A percentile compares a stretch with the other conserved stretches of the same genome.
Evolutionary conservation across 306 rosid species (phyloP).

Genomic region (Vigna trinervia): DNA sequence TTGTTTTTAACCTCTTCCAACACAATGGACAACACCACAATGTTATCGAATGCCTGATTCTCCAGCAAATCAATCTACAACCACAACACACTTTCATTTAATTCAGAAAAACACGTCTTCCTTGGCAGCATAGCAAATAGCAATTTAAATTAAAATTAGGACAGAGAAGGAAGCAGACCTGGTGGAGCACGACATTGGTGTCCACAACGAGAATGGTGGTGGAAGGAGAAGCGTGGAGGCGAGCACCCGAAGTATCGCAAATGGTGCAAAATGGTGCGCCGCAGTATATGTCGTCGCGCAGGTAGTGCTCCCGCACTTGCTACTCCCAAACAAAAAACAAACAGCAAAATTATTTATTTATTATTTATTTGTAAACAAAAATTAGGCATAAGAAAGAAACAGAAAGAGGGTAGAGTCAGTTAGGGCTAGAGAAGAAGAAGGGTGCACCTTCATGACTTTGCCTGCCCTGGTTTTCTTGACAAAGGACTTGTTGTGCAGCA

Average conservation of each 20-base stretch:
- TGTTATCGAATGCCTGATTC: slow-evolving; percentile 82
- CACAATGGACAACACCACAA: slow-evolving; percentile 84
- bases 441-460: slow-evolving; percentile 73
- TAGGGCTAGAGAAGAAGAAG: slow-evolving; percentile 30
- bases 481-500: slow-evolving; percentile 89
- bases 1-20: slow-evolving; percentile 89
- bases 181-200: slow-evolving; percentile 91
- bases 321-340: slow-evolving; percentile 38
- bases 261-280: slow-evolving; percentile 76
- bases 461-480: slow-evolving; percentile 81
- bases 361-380: not conserved
- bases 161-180: slow-evolving; percentile 47
- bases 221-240: slow-evolving; percentile 65
- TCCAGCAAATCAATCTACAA: slow-evolving; percentile 95
- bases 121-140: not conserved
- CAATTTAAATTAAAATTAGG: not conserved
- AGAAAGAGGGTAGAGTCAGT: not conserved
- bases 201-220: slow-evolving; percentile 78
- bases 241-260: slow-evolving; percentile 69
- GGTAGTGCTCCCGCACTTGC: slow-evolving; percentile 94
- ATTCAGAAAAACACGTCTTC: not conserved
- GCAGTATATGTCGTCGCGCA: slow-evolving; percentile 87
- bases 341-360: not conserved
- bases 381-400: not conserved
- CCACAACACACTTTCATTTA: not conserved